phyloP scores from a whole-genome alignment of 1,284 basidiomycete species.

The Sporisorium sorghi region DNA sequence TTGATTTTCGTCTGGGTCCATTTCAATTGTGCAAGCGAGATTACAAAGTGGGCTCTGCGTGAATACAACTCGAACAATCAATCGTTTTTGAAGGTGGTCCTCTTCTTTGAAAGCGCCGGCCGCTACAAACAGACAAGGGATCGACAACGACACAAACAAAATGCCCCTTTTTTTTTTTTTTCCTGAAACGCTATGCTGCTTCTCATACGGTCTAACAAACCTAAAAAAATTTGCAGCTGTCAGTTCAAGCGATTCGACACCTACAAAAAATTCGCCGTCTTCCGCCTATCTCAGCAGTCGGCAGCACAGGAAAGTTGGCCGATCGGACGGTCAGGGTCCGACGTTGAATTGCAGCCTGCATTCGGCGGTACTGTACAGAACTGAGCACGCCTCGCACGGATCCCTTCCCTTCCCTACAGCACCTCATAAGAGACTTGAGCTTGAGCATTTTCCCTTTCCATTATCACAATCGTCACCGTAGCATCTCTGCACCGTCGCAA shows the following conservation, averaged over 20 bases:
- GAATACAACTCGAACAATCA: background rate
- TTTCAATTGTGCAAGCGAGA: background rate
- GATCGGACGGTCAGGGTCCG: slow-evolving; percentile 17
- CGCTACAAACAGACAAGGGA: background rate
- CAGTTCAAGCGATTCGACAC: background rate
- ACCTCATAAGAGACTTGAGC: background rate
- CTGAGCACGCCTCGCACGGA: background rate
- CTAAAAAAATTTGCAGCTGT: no score
- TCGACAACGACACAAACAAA: background rate
- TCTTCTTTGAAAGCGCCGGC: no score
- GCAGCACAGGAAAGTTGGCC: background rate
- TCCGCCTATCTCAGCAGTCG: background rate
- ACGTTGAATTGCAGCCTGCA: background rate
- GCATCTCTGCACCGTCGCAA: background rate
- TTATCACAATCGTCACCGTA: background rate
- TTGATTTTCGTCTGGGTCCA: background rate
- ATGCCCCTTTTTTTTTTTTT: no score
- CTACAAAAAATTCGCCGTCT: background rate
- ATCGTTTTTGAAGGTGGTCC: background rate
- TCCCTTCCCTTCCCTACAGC: background rate
- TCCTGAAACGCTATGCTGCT: no score
- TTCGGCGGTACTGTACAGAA: background rate
- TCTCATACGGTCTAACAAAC: no score
- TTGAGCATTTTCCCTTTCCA: background rate
- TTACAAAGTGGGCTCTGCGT: background rate